Evolutionary conservation across 208 protist species (phyloP).

Genomic region (Acanthamoeba polyphaga): DNA sequence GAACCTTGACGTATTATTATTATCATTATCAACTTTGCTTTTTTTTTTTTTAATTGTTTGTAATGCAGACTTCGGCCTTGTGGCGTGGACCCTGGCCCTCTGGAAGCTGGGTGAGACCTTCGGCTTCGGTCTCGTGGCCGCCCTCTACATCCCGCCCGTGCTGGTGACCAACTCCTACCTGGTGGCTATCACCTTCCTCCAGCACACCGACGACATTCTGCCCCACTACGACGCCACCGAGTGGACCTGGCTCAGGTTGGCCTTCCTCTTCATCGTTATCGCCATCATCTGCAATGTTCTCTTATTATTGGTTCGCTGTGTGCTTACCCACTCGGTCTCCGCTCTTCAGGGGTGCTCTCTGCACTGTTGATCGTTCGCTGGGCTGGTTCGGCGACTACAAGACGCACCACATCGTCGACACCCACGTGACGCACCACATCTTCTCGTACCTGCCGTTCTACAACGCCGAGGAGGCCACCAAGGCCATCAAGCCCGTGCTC

Average conservation of each 20-base stretch:
- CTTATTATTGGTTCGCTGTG: not conserved
- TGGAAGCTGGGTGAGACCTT: constrained; percentile 84
- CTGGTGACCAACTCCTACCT: constrained; percentile 95
- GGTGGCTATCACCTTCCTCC: constrained; percentile 94
- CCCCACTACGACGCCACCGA: constrained; percentile 93
- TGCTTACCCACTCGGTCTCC: not conserved
- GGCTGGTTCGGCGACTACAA: constrained; percentile 92
- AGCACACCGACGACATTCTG: constrained; percentile 94
- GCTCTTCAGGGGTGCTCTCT: constrained; percentile 90
- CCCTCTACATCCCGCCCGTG: constrained; percentile 86
- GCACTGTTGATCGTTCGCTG: constrained; percentile 94
- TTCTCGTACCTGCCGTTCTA: constrained; percentile 96
- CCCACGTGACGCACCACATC: constrained; percentile 96
- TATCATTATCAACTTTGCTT: too few species aligned
- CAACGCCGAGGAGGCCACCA: constrained; percentile 87
- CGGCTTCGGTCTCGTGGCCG: constrained; percentile 80
- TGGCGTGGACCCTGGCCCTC: constrained; percentile 87
- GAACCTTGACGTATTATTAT: too few species aligned
- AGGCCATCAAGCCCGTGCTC: constrained; percentile 74
- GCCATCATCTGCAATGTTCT: not conserved
- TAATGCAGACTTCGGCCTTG: constrained; percentile 90
- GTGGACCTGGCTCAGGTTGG: constrained; percentile 94
- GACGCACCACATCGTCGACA: constrained; percentile 96
- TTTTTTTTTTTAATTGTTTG: too few species aligned
- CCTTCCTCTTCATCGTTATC: not conserved